Base-by-base conservation (phyloP, 1,284 basidiomycete species). In the Pascua sp. region DNA sequence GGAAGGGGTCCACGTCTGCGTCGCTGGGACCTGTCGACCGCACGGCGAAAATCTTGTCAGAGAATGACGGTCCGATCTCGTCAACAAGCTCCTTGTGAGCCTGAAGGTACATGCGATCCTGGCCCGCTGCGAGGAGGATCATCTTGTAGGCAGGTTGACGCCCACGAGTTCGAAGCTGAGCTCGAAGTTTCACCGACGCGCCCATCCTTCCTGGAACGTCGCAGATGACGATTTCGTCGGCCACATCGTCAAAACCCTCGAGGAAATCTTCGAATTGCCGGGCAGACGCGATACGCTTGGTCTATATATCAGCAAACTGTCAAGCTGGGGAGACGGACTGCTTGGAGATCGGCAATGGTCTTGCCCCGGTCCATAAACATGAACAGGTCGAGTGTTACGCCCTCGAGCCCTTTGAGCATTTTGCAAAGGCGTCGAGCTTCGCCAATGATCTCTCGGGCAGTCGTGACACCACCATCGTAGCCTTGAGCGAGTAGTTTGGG, bases 121-220 rank as follows among this genome's bases (percentile, higher is more conserved):
- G 44, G 1, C 51, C 49, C 1, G 62, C 59, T 2, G 48, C 60
- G 13, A 64, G 16, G 17, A 65, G 39, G 24, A 63, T 54, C 45
- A 59, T 53, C 36, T 56, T 51, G 45, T 63, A 67, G 5, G 51
- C 13, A 1, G n/a, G 0, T 12, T 24, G 2, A n/a, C 11, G 0
- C 0, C 15, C 4, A 1, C 24, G 24, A 32, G 24, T 32, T 32
- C 24, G 24, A 7, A 39, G 16, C 63, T 56, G 39, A 68, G 68
- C 65, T 37, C 55, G 56, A 18, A 69, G 57, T 48, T 63, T 68
- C 5, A 48, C 12, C 0, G 56, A 55, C 18, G 56, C 56, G 1
- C 56, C 60, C 13, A 51, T 54, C 71, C 87, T 89, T 0, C 89
- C 90, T 15, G 88, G 81, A 37, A 91, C 54, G 45, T 60, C 81